Base-by-base conservation (phyloP, 805 yeast genomes). In the Brettanomyces anomalus region DNA sequence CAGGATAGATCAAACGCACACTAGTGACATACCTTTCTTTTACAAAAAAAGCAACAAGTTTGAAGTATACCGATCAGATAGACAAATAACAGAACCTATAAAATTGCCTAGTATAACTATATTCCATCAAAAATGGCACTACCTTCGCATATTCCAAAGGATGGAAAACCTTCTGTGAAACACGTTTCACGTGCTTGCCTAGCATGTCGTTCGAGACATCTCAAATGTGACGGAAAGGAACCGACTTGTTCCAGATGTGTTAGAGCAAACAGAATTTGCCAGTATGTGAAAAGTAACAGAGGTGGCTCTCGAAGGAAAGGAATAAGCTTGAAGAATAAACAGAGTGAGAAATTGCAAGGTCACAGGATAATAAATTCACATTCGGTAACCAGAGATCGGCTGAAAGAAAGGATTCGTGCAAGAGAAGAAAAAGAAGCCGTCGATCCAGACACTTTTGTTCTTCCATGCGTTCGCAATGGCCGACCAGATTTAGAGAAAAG, bases 261-360 rank as follows among this genome's bases (percentile, higher is more conserved):
- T 3, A 59, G 59, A 42, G 39, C 53, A 4, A 50, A 56, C 15
- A 62, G 61, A 44, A 64, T 55, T 0, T 74, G 79, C 44, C 65
- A 64, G 1, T 74, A 71, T 48, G 78, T 74, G 4, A 71, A 70
- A 50, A 70, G 76, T 46, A 67, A 72, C 35, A 55, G 79, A 46
- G 79, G 79, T 33, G 79, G 79, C 1, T 68, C 77, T 5, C 55
- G 79, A 37, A 70, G 62, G 48, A 74, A 68, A 49, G 78, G 78
- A 14, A 67, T 68, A 18, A 52, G 51, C 21, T 33, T 42, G 14
- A 66, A 60, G 46, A 61, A 52, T 39, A 51, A 46, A 34, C 39
- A 47, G 33, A 24, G 28, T 24, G 28, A 24, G 28, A 24, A 24
- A 24, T 24, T 11, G 10, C 28, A 7, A 11, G 28, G 28, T 11